phyloP scores from a whole-genome alignment of 2,329 filamentous ascomycete genomes.

The Corynespora cassiicola region DNA sequence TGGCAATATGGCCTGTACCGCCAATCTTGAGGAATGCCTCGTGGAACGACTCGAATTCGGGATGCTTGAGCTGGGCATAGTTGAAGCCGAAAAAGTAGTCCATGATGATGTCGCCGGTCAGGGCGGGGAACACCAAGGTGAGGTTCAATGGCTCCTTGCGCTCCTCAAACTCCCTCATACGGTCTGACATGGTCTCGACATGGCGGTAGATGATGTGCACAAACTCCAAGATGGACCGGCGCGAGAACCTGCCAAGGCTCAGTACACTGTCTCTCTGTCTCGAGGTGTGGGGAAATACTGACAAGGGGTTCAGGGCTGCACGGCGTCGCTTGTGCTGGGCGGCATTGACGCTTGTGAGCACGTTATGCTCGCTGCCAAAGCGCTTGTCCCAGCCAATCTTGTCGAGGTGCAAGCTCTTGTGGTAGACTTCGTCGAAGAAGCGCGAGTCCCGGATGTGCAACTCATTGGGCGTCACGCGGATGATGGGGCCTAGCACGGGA shows the following conservation, averaged over 20 bases:
- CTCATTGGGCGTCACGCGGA: conserved; percentile 52
- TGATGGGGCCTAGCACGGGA: conserved; percentile 43
- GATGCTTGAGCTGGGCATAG: conserved; percentile 37
- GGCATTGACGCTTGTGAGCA: conserved; percentile 35
- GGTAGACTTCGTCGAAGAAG: conserved; percentile 46
- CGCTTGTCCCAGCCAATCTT: conserved; percentile 44
- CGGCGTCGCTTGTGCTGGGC: conserved; percentile 38
- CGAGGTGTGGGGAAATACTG: conserved; percentile 11
- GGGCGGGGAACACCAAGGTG: conserved; percentile 44
- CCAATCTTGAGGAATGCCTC: conserved; percentile 41
- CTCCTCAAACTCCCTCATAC: conserved; percentile 37
- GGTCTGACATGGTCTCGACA: conserved; percentile 34
- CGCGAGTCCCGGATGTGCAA: conserved; percentile 51
- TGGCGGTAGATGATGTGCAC: conserved; percentile 45
- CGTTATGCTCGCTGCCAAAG: conserved; percentile 34
- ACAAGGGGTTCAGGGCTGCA: conserved; percentile 40
- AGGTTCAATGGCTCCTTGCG: conserved; percentile 39
- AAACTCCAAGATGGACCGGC: conserved; percentile 41
- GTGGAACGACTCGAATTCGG: conserved; percentile 42
- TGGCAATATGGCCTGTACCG: conserved; percentile 37
- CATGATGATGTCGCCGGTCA: conserved; percentile 55
- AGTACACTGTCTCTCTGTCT: conserved; percentile 6
- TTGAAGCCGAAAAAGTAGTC: conserved; percentile 50
- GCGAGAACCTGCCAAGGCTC: conserved; percentile 37
- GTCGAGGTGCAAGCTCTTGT: conserved; percentile 36